These are phyloP conservation scores for Chaetomium tenue DNA, from an alignment of 495 filamentous ascomycete species.

Conservation along the genomic window DNA sequence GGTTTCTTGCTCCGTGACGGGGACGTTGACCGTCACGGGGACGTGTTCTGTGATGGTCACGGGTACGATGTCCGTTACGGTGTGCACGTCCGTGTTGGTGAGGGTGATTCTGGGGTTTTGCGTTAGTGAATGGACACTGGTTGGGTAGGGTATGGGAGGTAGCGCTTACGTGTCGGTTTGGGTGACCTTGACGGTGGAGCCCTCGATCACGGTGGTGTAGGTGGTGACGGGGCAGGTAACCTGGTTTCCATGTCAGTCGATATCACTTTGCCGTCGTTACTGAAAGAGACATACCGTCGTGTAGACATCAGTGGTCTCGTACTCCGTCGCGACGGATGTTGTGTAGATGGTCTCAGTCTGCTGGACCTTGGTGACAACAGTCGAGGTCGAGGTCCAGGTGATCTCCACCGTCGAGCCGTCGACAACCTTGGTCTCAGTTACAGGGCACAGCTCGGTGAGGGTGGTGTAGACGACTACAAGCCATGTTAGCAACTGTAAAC, in stretches of 20 bases:
- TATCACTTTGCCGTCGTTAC: neutral
- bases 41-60: constrained; percentile 29
- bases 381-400: constrained; percentile 45
- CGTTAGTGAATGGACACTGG: neutral
- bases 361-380: constrained; percentile 30
- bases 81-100: constrained; percentile 35
- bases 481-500: constrained; percentile 6
- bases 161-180: constrained; percentile 43
- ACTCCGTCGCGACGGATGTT: constrained; percentile 39
- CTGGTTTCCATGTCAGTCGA: constrained; percentile 7
- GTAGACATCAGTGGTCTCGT: constrained; percentile 43
- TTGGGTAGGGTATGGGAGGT: neutral
- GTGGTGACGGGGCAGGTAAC: constrained; percentile 44
- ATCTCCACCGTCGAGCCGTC: constrained; percentile 43
- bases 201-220: constrained; percentile 44
- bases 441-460: constrained; percentile 42
- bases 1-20: constrained; percentile 21
- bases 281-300: constrained; percentile 31
- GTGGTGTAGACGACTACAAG: constrained; percentile 39
- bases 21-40: constrained; percentile 20
- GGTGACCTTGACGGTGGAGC: constrained; percentile 42
- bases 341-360: constrained; percentile 36
- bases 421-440: constrained; percentile 46
- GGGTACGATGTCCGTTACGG: constrained; percentile 31
- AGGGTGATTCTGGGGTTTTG: constrained; percentile 34